Evolutionary conservation across 352 stramenopile genomes (phyloP), one percentile per base, ranked within the genome.

Genomic region (Globisporangium solare): DNA sequence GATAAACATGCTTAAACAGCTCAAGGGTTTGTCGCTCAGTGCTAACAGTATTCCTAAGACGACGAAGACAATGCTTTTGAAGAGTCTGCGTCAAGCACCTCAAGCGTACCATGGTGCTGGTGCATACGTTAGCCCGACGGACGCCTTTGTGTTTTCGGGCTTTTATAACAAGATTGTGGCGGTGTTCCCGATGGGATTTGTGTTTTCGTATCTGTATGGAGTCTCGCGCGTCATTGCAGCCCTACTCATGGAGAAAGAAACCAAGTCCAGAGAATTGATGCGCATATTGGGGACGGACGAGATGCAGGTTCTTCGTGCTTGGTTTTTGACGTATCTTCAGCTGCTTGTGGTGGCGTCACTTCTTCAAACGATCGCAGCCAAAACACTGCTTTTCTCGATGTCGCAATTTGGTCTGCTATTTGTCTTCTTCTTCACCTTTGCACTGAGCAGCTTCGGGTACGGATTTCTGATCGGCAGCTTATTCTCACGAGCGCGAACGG

Each of bases 211-310:
- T 49, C 51, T 98, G 14, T 97, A 97, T 66, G 82, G 85, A n/a
- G 76, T 97, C 24, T 96, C 89, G 18, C 75, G 89, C 24, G 75
- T 97, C 6, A 76, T 98, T 42, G 82, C 95, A 11, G 81, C 78
- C n/a, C 73, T 98, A 47, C 74, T 98, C 6, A 81, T 78, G 48
- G 94, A 98, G 63, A 98, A 98, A 56, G 94, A 98, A 65, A 89
- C 76, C 6, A 73, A 73, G 0, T 88, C 94, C 46, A 83, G 94
- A 51, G 94, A 98, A 58, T 79, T 90, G 6, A 90, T 98, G 72
- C 74, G 86, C 7, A 98, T 98, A 56, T 89, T 98, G 59, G 94
- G 94, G 17, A 71, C 97, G 21, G 56, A 70, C 10, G 79, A 92
- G 32, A n/a, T 21, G 5, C 51, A 71, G 45, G 69, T 90, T 17